Conservation (phyloP, 805 yeast species). For the Zygosaccharomyces siamensis region DNA sequence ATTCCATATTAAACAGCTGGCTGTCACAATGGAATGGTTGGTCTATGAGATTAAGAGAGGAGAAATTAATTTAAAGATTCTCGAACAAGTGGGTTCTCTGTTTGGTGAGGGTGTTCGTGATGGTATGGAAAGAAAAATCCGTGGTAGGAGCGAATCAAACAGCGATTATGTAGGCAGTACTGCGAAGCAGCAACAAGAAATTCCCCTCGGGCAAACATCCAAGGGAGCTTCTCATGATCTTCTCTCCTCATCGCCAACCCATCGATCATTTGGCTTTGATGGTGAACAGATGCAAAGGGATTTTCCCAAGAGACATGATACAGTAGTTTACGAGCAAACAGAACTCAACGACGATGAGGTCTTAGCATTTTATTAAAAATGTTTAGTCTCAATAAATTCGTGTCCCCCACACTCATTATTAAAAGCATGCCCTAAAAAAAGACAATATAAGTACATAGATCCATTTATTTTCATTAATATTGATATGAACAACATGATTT, state of each 20-base stretch:
- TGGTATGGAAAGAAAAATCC: not conserved
- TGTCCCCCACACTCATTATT: not conserved
- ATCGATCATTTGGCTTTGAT: conserved; percentile 22
- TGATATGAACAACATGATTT: not conserved
- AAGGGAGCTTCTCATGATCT: not conserved
- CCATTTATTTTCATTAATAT: not conserved
- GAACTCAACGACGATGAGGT: conserved; percentile 1
- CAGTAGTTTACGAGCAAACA: not conserved
- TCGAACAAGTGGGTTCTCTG: conserved; percentile 11
- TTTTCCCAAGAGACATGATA: not conserved
- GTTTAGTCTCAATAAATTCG: not conserved
- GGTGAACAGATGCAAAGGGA: conserved; percentile 17
- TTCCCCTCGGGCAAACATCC: not conserved
- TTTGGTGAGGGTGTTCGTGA: conserved; percentile 2
- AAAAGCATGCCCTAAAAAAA: not conserved
- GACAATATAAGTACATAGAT: not conserved
- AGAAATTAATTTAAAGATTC: conserved; percentile 37
- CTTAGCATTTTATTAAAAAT: not conserved
- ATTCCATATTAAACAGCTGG: conserved; percentile 43
- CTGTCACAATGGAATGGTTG: conserved; percentile 52
- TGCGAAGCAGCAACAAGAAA: not conserved
- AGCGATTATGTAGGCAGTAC: conserved; percentile 1
- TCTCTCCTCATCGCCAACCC: conserved; percentile 8
- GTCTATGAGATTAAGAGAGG: conserved; percentile 50
- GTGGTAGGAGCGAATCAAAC: not conserved